Base-by-base conservation (phyloP, 108 stramenopile genomes). In the Mediolabrus comicus region DNA sequence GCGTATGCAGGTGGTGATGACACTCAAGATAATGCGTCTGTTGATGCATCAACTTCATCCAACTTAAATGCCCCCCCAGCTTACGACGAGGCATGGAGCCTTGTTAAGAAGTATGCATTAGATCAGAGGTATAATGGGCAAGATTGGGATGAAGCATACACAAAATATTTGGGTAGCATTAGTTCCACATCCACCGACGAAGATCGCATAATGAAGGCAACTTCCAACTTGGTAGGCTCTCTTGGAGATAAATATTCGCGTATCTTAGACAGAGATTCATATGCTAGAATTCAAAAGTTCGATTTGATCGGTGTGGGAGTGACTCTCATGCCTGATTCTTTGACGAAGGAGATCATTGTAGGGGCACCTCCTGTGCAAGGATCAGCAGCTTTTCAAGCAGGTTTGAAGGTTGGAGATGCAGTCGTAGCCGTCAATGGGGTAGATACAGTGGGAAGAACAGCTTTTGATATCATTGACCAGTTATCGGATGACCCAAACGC, bases 241-340 rank as follows among this genome's bases (percentile, higher is more conserved):
- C 69, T 96, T 17, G 86, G 81, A 1, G 95, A 96, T 75, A 89
- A 86, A 39, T 96, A 94, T 72, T 84, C 92, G 3, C 79, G 92
- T 12, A 49, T 92, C 22, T 49, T 96, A 16, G 84, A 86, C 43
- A 67, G 46, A 39, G 68, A 82, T 10, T 72, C 77, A 34, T 92
- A 94, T 61, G 56, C 84, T 1, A 75, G 77, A 31, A 92, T 94
- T 63, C 90, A 92, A 76, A 92, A 90, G 51, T 96, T 74, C 69
- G 95, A 94, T 64, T 62, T 92, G 52, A 90, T 94, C 63, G 95
- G 95, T 3, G 90, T 96, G 3, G 95, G 92, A 13, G 91, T 83
- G 9, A 94, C 88, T 35, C 74, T 94, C 22, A 89, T 91, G 86
- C 91, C 89, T 0, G 83, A 87, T 62, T 62, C 59, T 1, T 53